Percentiles rank a stretch among this genome's conserved stretches.
Evolutionary conservation across 2,329 filamentous ascomycete species (phyloP).

Genomic region (Lithohypha guttulata): DNA sequence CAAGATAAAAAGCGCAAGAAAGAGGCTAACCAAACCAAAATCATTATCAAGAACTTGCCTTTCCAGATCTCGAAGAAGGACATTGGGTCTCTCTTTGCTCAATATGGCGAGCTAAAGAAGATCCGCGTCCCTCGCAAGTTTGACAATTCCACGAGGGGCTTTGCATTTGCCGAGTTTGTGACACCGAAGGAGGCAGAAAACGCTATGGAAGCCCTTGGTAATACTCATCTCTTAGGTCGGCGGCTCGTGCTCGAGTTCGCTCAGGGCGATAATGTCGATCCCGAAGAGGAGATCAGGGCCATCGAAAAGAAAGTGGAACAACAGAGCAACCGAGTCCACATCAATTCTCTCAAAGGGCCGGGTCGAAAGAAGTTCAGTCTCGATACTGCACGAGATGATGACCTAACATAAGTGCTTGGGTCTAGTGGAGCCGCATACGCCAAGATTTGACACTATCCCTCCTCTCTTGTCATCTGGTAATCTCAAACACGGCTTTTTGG

Average conservation of each 20-base stretch:
- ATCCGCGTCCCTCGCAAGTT: conserved; percentile 94
- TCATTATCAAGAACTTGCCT: conserved; percentile 95
- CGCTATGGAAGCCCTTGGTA: conserved; percentile 79
- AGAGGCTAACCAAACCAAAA: conserved; percentile 69
- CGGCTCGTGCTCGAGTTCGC: conserved; percentile 87
- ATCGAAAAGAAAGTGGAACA: conserved; percentile 93
- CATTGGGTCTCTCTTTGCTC: conserved; percentile 69
- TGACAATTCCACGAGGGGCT: conserved; percentile 76
- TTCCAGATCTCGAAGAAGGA: conserved; percentile 95
- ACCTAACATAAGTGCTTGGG: conserved; percentile 20
- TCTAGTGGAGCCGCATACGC: neutral
- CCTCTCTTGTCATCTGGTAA: no score
- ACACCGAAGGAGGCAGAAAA: conserved; percentile 82
- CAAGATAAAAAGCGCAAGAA: conserved; percentile 75
- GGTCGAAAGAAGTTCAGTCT: conserved; percentile 82
- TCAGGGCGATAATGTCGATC: conserved; percentile 74
- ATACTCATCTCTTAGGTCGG: conserved; percentile 86
- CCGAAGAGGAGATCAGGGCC: conserved; percentile 90
- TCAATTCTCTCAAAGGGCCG: conserved; percentile 70
- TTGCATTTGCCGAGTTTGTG: conserved; percentile 93
- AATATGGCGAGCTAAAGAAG: conserved; percentile 84
- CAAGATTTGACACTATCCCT: no score
- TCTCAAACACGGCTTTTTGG: no score
- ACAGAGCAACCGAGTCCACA: conserved; percentile 79
- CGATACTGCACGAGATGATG: conserved; percentile 50